Evolutionary conservation across 2,329 filamentous ascomycete species (phyloP), one percentile per base, ranked within the genome.

Genomic region (Emergomyces orientalis): DNA sequence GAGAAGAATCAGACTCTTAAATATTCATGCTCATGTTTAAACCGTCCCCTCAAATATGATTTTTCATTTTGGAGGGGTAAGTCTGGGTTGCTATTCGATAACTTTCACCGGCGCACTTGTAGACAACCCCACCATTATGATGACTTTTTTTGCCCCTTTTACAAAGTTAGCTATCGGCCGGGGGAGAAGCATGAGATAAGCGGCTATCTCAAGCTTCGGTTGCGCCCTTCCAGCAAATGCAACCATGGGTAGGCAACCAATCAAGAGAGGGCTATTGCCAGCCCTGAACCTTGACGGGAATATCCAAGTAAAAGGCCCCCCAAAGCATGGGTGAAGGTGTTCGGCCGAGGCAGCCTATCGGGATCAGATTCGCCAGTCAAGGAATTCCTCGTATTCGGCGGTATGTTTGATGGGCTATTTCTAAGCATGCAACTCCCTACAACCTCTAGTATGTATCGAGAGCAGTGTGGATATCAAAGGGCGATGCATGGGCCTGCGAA

Each of bases 261-360:
- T 57, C 32, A 39, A 39, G 5, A n/a, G 52, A 14, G 5, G 4
- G 34, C 13, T 8, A 57, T 41, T 39, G 3, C 7, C 17, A 25
- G 30, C 2, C 30, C 17, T 8, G 27, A 39, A 39, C n/a, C 9
- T 39, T 25, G 32, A 37, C 8, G 30, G 30, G 52, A 49, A 27
- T n/a, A n/a, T 54, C 32, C 19, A 56, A 22, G 52, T 14, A 32
- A 37, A 4, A 11, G 11, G 2, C 2, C 11, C 2, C 11, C 9
- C 11, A 19, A 13, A 4, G 52, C 6, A 17, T 39, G 54, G 11
- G 34, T 9, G 14, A 2, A 4, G 0, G 19, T 19, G 27, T 41
- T 57, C 54, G 54, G 54, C 13, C 11, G 27, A 4, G 14, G n/a
- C 54, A 57, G 34, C 54, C 54, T 57, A 57, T 57, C 34, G n/a